Conservation (phyloP, 805 yeast genomes). For the Ogataea haglerorum region DNA sequence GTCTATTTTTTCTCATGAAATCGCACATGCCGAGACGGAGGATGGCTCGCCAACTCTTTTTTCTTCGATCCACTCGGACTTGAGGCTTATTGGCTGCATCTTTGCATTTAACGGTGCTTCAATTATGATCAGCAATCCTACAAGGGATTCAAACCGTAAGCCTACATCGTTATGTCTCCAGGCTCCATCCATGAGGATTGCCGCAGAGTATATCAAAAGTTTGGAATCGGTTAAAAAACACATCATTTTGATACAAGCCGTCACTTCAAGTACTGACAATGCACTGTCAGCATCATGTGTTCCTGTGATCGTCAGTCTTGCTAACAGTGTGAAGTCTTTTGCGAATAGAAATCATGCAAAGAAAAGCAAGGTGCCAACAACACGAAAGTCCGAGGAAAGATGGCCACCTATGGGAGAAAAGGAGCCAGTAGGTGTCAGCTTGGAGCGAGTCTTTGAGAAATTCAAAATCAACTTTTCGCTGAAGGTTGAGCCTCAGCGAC, state of each 20-base stretch:
- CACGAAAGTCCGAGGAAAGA: background rate
- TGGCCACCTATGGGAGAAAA: background rate
- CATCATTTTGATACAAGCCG: conserved; percentile 47
- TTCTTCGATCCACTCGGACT: conserved; percentile 5
- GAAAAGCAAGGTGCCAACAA: conserved; percentile 5
- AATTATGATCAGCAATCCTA: conserved; percentile 45
- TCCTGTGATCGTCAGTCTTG: conserved; percentile 66
- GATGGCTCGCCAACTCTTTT: conserved; percentile 4
- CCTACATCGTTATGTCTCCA: conserved; percentile 57
- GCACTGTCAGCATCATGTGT: conserved; percentile 69
- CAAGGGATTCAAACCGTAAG: conserved; percentile 38
- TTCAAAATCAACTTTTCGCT: conserved; percentile 62
- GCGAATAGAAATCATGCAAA: conserved; percentile 32
- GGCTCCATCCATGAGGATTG: conserved; percentile 70
- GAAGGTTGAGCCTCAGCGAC: conserved; percentile 65
- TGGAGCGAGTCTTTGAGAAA: conserved; percentile 47
- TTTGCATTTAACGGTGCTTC: conserved; percentile 70
- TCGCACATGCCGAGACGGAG: conserved; percentile 2
- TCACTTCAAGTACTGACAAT: conserved; percentile 70
- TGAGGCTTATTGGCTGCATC: conserved; percentile 44
- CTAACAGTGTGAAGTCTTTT: conserved; percentile 45
- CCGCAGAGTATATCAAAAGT: conserved; percentile 49
- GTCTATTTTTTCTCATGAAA: background rate
- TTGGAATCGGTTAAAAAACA: conserved; percentile 38
- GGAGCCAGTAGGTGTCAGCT: conserved; percentile 27